Evolutionary conservation across 306 rosid species (phyloP), one percentile per base, ranked within the genome.

Genomic region (Pyrus bretschneideri): DNA sequence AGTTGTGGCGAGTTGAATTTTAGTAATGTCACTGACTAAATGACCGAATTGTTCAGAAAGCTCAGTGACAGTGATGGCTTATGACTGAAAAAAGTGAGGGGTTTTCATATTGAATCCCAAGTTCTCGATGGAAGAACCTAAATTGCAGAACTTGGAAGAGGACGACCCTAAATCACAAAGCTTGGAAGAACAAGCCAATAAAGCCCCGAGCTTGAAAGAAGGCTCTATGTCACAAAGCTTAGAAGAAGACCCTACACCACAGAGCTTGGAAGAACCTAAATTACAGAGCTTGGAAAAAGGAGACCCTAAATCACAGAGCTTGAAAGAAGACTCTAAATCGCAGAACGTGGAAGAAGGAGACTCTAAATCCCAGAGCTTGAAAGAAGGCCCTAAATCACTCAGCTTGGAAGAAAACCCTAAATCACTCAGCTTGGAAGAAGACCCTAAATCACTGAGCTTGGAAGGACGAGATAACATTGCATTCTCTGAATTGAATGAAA

Each of bases 141-240:
- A 44, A 55, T 71, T 9, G 9, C 71, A 61, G 31, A 76, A 31
- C 74, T 73, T 81, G 82, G 86, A 82, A 77, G 83, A 71, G 68
- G 49, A 35, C 45, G 81, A 81, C 21, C 14, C 67, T 3, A 55
- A 45, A 40, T 73, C 7, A 13, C 76, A 58, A 52, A 64, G 68
- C 71, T 57, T 6, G 2, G 76, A 71, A 76, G 72, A 49, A 59
- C 82, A 77, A 64, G 79, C 15, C 49, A 14, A 15, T 29, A 51
- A 33, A 60, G 12, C 18, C 9, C 45, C 22, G 22, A 35, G 76
- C 38, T 57, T 81, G 83, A 85, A 84, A 67, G 82, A 80, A 76
- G 29, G 52, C 25, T 33, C 70, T 5, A 72, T 42, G 42, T 79
- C 4, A 2, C 71, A 67, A 21, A 75, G 69, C 74, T 78, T 21